A percentile compares a stretch with the other conserved stretches of the same genome.
Conservation (phyloP, 192 early-diverging fungal species). For the Backusella psychrophila region DNA sequence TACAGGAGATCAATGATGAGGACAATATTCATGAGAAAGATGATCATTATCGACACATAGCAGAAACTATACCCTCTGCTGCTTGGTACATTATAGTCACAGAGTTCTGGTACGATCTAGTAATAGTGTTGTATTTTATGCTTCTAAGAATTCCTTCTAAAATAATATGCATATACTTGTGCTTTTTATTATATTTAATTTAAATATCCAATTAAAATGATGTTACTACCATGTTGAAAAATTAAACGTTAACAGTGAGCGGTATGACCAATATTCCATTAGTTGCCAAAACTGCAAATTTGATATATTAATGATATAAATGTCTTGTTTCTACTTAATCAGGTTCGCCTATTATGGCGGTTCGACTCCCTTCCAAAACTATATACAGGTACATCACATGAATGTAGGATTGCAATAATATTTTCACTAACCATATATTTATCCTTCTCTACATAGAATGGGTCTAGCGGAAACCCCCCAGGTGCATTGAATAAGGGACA, state of each 20-base stretch:
- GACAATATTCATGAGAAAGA: background rate
- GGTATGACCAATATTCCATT: background rate
- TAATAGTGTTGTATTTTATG: background rate
- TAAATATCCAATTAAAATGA: background rate
- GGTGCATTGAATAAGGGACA: slow-evolving; percentile 55
- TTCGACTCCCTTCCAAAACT: slow-evolving; percentile 60
- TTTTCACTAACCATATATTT: too few species aligned
- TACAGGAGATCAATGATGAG: background rate
- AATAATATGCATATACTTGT: background rate
- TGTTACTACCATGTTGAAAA: background rate
- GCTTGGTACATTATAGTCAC: slow-evolving; percentile 55
- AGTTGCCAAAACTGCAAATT: background rate
- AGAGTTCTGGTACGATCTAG: slow-evolving; percentile 53
- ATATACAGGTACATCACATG: slow-evolving; percentile 35
- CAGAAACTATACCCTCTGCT: slow-evolving; percentile 46
- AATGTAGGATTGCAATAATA: background rate
- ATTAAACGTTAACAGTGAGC: slow-evolving; percentile 5
- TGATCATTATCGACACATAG: slow-evolving; percentile 35
- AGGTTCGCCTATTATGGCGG: slow-evolving; percentile 64
- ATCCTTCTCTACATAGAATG: background rate
- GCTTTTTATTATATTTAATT: background rate
- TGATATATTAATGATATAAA: background rate
- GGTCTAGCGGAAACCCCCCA: slow-evolving; percentile 26
- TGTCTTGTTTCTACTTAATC: background rate
- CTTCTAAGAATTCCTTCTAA: background rate